These are phyloP conservation scores for Candida tallmaniae DNA, from an alignment of 805 yeast genomes.

Conservation along the genomic window DNA sequence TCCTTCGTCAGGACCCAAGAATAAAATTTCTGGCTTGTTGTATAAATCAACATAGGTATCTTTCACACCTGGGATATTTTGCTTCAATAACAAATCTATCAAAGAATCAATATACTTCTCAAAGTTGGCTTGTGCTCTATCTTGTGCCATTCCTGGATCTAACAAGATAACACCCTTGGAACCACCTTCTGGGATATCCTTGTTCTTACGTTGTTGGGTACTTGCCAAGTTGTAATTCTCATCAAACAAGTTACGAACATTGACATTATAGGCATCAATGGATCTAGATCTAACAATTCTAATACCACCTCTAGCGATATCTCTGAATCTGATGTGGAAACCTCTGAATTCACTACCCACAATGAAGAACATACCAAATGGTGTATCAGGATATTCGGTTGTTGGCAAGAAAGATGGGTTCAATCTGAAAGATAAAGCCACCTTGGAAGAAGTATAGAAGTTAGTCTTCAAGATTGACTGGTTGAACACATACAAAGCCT, in stretches of 20 bases:
- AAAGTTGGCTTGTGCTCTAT: constrained; percentile 77
- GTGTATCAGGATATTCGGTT: constrained; percentile 86
- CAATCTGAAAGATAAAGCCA: constrained; percentile 89
- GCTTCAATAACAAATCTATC: constrained; percentile 70
- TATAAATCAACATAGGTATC: constrained; percentile 82
- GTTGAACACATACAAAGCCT: constrained; percentile 81
- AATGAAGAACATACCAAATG: constrained; percentile 91
- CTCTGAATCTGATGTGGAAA: constrained; percentile 94
- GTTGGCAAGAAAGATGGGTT: constrained; percentile 81
- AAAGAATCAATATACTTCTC: constrained; percentile 90
- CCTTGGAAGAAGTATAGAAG: constrained; percentile 89
- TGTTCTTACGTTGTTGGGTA: constrained; percentile 94
- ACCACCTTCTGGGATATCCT: constrained; percentile 99
- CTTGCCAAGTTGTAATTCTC: constrained; percentile 94
- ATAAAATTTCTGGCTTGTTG: constrained; percentile 81
- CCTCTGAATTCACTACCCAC: constrained; percentile 97
- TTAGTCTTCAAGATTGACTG: constrained; percentile 86
- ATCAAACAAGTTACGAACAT: constrained; percentile 85
- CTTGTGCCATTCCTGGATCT: constrained; percentile 73
- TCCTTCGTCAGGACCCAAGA: constrained; percentile 99
- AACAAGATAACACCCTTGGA: constrained; percentile 94
- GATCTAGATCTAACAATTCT: constrained; percentile 88
- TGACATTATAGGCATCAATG: constrained; percentile 76
- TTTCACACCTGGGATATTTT: constrained; percentile 67
- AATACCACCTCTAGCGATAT: constrained; percentile 97